These are phyloP conservation scores for Penstemon davidsonii DNA, from an alignment of 257 asterid species.

Conservation along the genomic window DNA sequence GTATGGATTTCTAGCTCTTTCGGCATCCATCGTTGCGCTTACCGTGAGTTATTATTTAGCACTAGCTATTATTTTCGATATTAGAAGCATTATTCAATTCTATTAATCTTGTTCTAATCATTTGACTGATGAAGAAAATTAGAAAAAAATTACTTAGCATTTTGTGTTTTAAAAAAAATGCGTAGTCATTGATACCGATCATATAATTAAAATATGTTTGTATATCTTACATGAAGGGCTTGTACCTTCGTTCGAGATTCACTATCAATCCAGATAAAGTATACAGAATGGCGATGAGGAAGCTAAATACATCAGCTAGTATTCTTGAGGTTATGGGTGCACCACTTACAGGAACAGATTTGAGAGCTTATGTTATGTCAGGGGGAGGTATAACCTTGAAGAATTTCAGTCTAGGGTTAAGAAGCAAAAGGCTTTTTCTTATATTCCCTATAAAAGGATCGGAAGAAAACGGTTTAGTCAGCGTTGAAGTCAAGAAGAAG, in stretches of 20 bases:
- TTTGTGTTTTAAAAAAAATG: neutral
- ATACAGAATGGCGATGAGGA: conserved; percentile 63
- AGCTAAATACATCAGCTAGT: conserved; percentile 85
- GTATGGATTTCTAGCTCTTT: conserved; percentile 93
- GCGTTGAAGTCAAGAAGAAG: conserved; percentile 88
- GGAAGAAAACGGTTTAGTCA: conserved; percentile 87
- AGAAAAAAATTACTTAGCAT: neutral
- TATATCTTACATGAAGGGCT: conserved; percentile 33
- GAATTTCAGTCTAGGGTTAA: conserved; percentile 60
- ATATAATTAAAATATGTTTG: conserved; percentile 1
- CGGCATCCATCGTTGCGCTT: conserved; percentile 80
- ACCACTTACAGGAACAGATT: conserved; percentile 90
- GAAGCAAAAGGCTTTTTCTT: conserved; percentile 93
- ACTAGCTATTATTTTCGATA: conserved; percentile 14
- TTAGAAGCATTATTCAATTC: neutral
- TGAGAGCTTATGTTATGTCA: conserved; percentile 98
- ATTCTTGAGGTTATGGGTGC: conserved; percentile 99
- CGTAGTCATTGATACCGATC: neutral
- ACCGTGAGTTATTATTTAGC: conserved; percentile 62
- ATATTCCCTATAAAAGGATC: conserved; percentile 90
- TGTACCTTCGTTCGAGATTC: conserved; percentile 57
- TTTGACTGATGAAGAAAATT: too few relatives aligned
- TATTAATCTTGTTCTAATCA: too few relatives aligned
- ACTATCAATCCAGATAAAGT: conserved; percentile 59
- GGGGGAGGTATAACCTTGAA: conserved; percentile 85